These are phyloP conservation scores for Calycina herbarum DNA, from an alignment of 2,329 filamentous ascomycete genomes.

Conservation along the genomic window DNA sequence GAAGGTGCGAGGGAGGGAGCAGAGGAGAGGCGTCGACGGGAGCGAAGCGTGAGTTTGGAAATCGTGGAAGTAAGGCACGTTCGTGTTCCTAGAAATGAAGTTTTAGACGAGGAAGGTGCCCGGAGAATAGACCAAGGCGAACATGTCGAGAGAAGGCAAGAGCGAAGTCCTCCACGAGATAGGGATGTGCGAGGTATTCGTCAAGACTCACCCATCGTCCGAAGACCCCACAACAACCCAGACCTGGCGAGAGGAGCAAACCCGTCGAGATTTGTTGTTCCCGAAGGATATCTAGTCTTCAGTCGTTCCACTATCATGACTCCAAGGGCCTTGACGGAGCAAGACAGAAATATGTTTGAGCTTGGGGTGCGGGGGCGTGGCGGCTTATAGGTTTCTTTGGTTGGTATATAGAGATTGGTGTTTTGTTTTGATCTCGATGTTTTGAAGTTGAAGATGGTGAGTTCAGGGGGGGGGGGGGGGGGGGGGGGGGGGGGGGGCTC, in stretches of 20 bases:
- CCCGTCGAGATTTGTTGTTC: background rate
- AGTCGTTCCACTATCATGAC: background rate
- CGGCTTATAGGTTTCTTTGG: background rate
- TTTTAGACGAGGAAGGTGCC: too few relatives aligned
- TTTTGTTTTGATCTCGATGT: background rate
- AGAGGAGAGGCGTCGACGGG: background rate
- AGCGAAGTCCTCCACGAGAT: background rate
- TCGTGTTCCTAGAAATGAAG: background rate
- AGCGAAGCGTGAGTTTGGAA: background rate
- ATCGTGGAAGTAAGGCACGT: background rate
- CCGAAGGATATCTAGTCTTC: background rate
- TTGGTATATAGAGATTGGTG: background rate
- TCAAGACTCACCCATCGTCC: too few relatives aligned
- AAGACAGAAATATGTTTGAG: background rate
- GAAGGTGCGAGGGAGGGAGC: background rate
- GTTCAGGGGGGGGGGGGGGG: too few relatives aligned
- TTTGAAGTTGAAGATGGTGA: background rate
- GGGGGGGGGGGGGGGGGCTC: too few relatives aligned
- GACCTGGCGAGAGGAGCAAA: background rate
- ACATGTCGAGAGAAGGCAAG: too few relatives aligned
- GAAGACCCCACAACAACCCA: background rate
- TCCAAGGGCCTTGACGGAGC: background rate
- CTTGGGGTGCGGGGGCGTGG: too few relatives aligned
- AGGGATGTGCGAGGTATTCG: too few relatives aligned
- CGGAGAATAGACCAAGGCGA: too few relatives aligned